Conservation (phyloP, 2,329 filamentous ascomycete genomes). For the Aspergillus nomiae region DNA sequence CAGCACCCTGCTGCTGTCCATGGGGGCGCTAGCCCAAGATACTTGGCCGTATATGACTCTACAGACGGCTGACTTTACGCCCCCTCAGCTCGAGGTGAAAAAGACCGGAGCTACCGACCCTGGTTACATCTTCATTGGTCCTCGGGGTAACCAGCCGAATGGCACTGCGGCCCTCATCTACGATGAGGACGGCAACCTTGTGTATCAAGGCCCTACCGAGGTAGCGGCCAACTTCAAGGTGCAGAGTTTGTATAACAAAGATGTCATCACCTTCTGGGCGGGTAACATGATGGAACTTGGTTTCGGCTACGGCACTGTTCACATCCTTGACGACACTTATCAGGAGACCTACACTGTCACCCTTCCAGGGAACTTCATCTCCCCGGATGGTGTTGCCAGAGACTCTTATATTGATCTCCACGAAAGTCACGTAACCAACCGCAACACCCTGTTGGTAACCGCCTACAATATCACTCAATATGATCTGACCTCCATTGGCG, state of each 20-base stretch:
- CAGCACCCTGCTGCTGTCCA: conserved; percentile 20
- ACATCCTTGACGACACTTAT: conserved; percentile 38
- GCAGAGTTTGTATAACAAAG: conserved; percentile 34
- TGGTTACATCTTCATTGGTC: conserved; percentile 39
- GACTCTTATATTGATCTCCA: conserved; percentile 39
- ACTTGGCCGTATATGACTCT: conserved; percentile 20
- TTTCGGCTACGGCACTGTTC: conserved; percentile 32
- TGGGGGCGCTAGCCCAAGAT: conserved; percentile 18
- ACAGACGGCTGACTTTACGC: conserved; percentile 20
- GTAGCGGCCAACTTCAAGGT: conserved; percentile 37
- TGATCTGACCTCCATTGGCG: conserved; percentile 33
- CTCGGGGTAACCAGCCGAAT: conserved; percentile 28
- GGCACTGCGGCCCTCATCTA: conserved; percentile 39
- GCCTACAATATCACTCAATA: conserved; percentile 38
- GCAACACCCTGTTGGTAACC: conserved; percentile 38
- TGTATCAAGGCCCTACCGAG: conserved; percentile 38
- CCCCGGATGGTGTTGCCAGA: conserved; percentile 19
- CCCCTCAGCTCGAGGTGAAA: conserved; percentile 34
- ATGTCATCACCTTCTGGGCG: conserved; percentile 42
- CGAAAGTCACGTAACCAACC: conserved; percentile 35
- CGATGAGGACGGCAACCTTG: conserved; percentile 36
- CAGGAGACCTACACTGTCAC: conserved; percentile 35
- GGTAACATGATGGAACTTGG: conserved; percentile 31
- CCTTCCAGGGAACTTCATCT: conserved; percentile 27
- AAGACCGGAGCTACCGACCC: conserved; percentile 33